Conservation (phyloP, 1,139 yeast genomes). For the Candida tetrigidarum region DNA sequence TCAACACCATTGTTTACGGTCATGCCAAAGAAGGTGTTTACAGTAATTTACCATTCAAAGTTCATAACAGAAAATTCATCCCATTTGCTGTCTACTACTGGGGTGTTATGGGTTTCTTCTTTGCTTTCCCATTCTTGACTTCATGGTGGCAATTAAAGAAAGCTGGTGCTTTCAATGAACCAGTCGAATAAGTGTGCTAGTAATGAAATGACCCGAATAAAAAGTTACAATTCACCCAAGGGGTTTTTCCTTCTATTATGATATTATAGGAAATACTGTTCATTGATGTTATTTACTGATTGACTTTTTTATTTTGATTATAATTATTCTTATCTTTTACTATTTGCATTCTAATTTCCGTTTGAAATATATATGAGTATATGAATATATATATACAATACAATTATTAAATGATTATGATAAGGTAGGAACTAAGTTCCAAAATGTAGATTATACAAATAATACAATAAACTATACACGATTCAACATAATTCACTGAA, state of each 20-base stretch:
- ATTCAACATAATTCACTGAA: not conserved
- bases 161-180: constrained; percentile 57
- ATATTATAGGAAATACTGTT: not conserved
- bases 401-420: no score
- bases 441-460: no score
- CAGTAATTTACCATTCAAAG: constrained; percentile 92
- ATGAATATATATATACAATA: no score
- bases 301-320: not conserved
- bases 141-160: constrained; percentile 74
- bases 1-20: constrained; percentile 36
- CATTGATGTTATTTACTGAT: not conserved
- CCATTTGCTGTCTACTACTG: constrained; percentile 85
- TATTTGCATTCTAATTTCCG: constrained; percentile 3
- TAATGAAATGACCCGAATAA: no score
- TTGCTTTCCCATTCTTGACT: constrained; percentile 69
- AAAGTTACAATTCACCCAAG: no score
- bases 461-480: no score
- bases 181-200: constrained; percentile 4
- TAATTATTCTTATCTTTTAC: not conserved
- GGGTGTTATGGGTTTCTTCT: constrained; percentile 69
- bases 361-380: constrained; percentile 6
- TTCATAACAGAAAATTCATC: constrained; percentile 80
- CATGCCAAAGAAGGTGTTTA: constrained; percentile 79
- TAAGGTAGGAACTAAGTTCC: no score
- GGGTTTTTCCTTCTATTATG: not conserved